Evolutionary conservation across 306 rosid species (phyloP), one percentile per base, ranked within the genome.

Genomic region (Vigna hirtella): DNA sequence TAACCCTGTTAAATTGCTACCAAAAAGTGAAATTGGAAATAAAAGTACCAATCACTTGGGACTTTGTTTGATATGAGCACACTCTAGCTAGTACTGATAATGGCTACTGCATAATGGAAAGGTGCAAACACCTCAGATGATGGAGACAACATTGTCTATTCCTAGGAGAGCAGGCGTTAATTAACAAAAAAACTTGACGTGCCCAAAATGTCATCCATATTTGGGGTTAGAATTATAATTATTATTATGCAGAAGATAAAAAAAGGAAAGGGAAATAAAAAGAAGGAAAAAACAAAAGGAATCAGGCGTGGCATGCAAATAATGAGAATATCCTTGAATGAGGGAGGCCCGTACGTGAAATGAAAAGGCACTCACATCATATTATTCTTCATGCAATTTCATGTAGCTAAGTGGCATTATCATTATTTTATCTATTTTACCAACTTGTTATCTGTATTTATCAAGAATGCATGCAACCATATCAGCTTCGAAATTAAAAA

Each of bases 311-410:
- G 91, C 90, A 81, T 76, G 81, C 83, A 90, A 71, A 91, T 90
- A 91, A 90, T 91, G 93, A 90, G 89, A 90, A 90, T 86, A 91
- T 88, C 93, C 93, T 83, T 89, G 93, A 91, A 82, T 85, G 84
- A 74, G 90, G 93, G 86, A 53, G 85, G 85, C 80, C 88, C 89
- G 91, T 91, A 88, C 91, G 90, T 87, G 83, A 88, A 85, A 88
- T 88, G 88, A 79, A 90, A 65, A 72, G 78, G 87, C 91, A 83
- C 81, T 86, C 64, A 13, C 89, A 90, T 90, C 91, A 90, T 88
- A 84, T 90, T 88, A 88, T 85, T 90, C 87, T 85, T 81, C 90
- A 87, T 91, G 94, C 90, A 91, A 86, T 73, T 86, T 73, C 91
- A 80, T 91, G 86, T 82, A 84, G 72, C 85, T 85, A 86, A 90